phyloP scores from a whole-genome alignment of 2,329 filamentous ascomycete genomes.

The Cladosporium colombiae region DNA sequence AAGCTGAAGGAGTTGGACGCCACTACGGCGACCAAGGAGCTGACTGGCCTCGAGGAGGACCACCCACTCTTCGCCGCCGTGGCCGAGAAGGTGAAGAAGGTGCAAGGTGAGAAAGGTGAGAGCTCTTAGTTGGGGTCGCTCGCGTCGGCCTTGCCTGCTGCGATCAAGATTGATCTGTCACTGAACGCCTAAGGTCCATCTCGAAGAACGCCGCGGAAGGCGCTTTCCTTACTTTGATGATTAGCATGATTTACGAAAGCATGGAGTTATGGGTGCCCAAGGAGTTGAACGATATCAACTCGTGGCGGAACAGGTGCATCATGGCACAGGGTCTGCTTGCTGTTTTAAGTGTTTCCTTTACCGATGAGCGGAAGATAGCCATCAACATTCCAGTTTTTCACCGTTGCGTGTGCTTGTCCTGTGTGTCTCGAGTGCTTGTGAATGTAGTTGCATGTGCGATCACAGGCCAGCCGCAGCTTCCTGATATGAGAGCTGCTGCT shows the following conservation, averaged over 20 bases:
- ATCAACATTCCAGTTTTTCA: not conserved
- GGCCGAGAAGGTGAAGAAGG: slow-evolving; percentile 76
- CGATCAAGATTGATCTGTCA: slow-evolving; percentile 8
- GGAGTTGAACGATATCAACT: not conserved
- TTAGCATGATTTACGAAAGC: slow-evolving; percentile 21
- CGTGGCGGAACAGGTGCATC: slow-evolving; percentile 10
- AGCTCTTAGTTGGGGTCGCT: slow-evolving; percentile 19
- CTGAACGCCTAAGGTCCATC: slow-evolving; percentile 6
- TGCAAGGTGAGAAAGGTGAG: slow-evolving; percentile 60
- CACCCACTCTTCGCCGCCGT: slow-evolving; percentile 79
- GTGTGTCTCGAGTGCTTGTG: not conserved
- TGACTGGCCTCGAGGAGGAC: slow-evolving; percentile 75
- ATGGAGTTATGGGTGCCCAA: slow-evolving; percentile 18
- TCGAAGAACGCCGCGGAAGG: not conserved
- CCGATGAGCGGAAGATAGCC: not conserved
- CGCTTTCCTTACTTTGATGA: slow-evolving; percentile 19
- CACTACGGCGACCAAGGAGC: slow-evolving; percentile 73
- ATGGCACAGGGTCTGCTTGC: not conserved
- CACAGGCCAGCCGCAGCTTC: not conserved
- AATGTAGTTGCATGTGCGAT: not conserved
- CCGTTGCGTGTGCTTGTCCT: not conserved
- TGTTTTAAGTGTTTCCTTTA: not conserved
- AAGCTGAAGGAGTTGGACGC: slow-evolving; percentile 75
- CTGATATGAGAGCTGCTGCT: not conserved
- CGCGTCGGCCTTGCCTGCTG: slow-evolving; percentile 13